Conservation (phyloP, 2,329 filamentous ascomycete genomes). For the Colletotrichum viniferum region DNA sequence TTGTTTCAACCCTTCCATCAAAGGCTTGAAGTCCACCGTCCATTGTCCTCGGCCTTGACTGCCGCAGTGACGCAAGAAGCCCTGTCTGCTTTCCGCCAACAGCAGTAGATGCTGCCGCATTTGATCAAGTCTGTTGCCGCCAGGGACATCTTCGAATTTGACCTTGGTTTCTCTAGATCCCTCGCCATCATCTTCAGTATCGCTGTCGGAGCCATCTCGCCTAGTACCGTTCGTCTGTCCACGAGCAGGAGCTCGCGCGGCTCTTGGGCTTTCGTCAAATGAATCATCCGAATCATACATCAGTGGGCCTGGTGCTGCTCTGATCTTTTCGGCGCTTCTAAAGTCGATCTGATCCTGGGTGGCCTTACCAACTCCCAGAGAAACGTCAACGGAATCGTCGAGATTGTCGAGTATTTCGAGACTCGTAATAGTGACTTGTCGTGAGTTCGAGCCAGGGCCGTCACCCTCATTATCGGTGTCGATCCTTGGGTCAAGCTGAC, state of each 20-base stretch:
- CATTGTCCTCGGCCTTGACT: conserved; percentile 71
- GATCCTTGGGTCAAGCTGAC: conserved; percentile 62
- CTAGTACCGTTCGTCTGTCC: conserved; percentile 34
- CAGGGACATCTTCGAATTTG: conserved; percentile 55
- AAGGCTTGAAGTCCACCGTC: conserved; percentile 80
- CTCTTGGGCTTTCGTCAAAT: conserved; percentile 30
- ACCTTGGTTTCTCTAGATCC: conserved; percentile 45
- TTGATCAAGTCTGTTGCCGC: conserved; percentile 56
- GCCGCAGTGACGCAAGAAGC: conserved; percentile 72
- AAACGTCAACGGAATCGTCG: conserved; percentile 56
- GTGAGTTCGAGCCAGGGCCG: conserved; percentile 22
- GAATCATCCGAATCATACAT: conserved; percentile 38
- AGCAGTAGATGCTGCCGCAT: conserved; percentile 77
- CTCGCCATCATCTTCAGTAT: conserved; percentile 17
- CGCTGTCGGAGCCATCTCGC: conserved; percentile 34
- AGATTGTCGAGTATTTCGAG: conserved; percentile 61
- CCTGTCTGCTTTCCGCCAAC: conserved; percentile 70
- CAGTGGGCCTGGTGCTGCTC: conserved; percentile 29
- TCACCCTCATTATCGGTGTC: conserved; percentile 44
- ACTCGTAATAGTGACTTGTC: conserved; percentile 51
- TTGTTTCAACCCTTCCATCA: conserved; percentile 74
- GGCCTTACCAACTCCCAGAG: conserved; percentile 61
- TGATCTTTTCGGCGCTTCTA: conserved; percentile 53
- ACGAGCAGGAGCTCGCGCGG: conserved; percentile 23
- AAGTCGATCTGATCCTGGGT: conserved; percentile 50